These are phyloP conservation scores for Candida pseudofarinosa DNA, from an alignment of 805 yeast species.

Conservation along the genomic window DNA sequence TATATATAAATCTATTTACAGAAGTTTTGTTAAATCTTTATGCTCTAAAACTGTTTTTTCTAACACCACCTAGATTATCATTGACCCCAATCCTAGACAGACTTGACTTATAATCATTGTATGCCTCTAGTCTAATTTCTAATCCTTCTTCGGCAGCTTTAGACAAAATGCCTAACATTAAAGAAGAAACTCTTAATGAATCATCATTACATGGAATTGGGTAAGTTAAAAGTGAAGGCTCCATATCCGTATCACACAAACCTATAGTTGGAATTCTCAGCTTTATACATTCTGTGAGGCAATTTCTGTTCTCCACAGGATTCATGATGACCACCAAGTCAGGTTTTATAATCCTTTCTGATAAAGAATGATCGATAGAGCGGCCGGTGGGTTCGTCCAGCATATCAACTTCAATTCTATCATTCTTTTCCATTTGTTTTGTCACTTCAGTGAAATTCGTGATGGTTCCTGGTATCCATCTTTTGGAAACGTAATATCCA, in stretches of 20 bases:
- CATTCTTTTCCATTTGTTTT: conserved; percentile 41
- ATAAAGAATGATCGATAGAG: conserved; percentile 44
- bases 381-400: conserved; percentile 64
- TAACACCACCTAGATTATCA: neutral
- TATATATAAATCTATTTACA: neutral
- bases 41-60: neutral
- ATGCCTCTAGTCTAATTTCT: conserved; percentile 43
- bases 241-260: conserved; percentile 88
- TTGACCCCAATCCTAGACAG: neutral
- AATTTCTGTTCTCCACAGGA: conserved; percentile 80
- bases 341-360: conserved; percentile 66
- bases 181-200: conserved; percentile 72
- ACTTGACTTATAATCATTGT: conserved; percentile 12
- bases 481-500: conserved; percentile 76
- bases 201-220: conserved; percentile 98
- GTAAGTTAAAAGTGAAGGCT: conserved; percentile 84
- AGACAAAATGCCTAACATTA: conserved; percentile 78
- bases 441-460: conserved; percentile 77
- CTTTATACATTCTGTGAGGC: conserved; percentile 75
- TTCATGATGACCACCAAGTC: conserved; percentile 84
- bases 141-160: conserved; percentile 83
- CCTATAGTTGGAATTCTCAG: conserved; percentile 90
- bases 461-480: conserved; percentile 95
- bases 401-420: conserved; percentile 63
- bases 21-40: neutral